Base-by-base conservation (phyloP, 1,284 basidiomycete genomes). In the Boletus sp. region DNA sequence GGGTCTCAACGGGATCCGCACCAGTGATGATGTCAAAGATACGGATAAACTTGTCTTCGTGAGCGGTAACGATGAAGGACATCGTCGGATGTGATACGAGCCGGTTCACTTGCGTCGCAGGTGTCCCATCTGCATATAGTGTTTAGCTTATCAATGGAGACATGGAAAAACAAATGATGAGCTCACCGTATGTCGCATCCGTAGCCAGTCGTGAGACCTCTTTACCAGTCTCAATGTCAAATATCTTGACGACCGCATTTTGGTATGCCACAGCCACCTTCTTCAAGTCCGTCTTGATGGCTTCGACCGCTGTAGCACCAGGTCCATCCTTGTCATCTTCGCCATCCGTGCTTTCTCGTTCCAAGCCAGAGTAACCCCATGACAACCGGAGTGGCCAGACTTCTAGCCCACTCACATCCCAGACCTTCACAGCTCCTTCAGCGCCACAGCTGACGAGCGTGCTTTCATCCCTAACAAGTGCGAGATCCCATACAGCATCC, bases 401-500 rank as follows among this genome's bases (percentile, higher is more conserved):
- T 27, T 82, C 76, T 22, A 83, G 79, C 29, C 82, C 84, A 61
- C 84, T 84, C 52, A 92, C 86, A 65, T 91, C 89, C 96, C 96
- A 99, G 11, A 98, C 86, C 74, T 97, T 97, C 64, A 98, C 89
- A 0, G 84, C 79, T 15, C 96, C 96, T 70, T 98, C 96, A 1
- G 95, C 91, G 36, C 91, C 90, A 67, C 91, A 94, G 63, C 91
- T 93, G 53, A 95, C 92, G 31, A 99, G 80, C 27, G 90, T 85
- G 57, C 84, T 84, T 74, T 90, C 88, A 65, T 89, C 88, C 60
- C 86, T 79, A 39, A 85, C 85, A 39, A 91, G 83, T 27, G 91
- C 89, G 51, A 98, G 77, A 70, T 96, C 96, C 96, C 96, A 98
- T 13, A 98, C 91, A 4, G 92, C 92, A 71, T 98, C 94, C 1